These are phyloP conservation scores for Exophiala calicioides DNA, from an alignment of 2,329 filamentous ascomycete genomes.

Conservation along the genomic window DNA sequence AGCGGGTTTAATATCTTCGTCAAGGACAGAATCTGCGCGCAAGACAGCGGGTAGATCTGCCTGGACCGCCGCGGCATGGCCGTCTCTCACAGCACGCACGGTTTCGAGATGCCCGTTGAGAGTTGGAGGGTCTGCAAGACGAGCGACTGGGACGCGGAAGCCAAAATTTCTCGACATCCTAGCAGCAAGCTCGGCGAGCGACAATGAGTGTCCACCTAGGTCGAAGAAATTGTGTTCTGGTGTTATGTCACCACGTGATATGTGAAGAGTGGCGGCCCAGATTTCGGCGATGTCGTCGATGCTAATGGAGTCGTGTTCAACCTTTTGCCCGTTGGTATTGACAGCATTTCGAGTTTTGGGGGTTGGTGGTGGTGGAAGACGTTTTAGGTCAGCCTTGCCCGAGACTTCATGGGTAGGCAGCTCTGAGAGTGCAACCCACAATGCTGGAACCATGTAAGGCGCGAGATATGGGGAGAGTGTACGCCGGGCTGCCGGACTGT, in stretches of 20 bases:
- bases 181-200: constrained; percentile 74
- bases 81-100: constrained; percentile 69
- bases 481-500: constrained; percentile 68
- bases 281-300: constrained; percentile 68
- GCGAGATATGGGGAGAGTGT: constrained; percentile 67
- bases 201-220: constrained; percentile 74
- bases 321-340: constrained; percentile 43
- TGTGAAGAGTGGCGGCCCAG: constrained; percentile 70
- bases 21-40: constrained; percentile 65
- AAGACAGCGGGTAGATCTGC: constrained; percentile 72
- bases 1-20: constrained; percentile 66
- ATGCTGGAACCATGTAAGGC: constrained; percentile 78
- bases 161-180: constrained; percentile 69
- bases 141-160: constrained; percentile 69
- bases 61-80: constrained; percentile 72
- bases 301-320: constrained; percentile 63
- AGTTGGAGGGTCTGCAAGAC: constrained; percentile 70
- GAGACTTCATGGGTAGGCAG: constrained; percentile 77
- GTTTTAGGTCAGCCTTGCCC: constrained; percentile 74
- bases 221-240: constrained; percentile 78
- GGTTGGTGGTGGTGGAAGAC: constrained; percentile 65
- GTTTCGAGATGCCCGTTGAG: constrained; percentile 71
- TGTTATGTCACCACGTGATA: constrained; percentile 64
- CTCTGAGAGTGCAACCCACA: constrained; percentile 72
- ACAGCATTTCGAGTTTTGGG: constrained; percentile 43